Percentiles rank a stretch among this genome's conserved stretches.
Conservation (phyloP, 2,329 filamentous ascomycete species). For the Fusarium begoniae region DNA sequence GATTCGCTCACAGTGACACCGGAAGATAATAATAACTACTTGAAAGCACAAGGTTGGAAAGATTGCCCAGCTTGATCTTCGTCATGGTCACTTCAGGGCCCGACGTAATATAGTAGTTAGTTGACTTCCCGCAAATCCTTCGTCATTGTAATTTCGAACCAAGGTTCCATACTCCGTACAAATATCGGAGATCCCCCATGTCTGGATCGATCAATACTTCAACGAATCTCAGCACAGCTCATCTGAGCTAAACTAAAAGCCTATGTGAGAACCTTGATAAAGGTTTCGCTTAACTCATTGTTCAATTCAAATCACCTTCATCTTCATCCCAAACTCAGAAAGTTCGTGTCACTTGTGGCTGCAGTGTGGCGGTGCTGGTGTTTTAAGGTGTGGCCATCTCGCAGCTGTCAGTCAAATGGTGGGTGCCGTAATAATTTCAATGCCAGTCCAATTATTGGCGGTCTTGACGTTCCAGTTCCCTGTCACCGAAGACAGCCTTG, state of each 20-base stretch:
- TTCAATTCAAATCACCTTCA: neutral
- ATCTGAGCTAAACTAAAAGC: neutral
- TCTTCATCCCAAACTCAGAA: neutral
- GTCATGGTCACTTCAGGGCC: neutral
- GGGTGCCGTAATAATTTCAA: slow-evolving; percentile 26
- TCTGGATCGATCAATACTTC: slow-evolving; percentile 3
- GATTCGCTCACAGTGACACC: neutral
- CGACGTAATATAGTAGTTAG: neutral
- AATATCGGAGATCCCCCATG: slow-evolving; percentile 18
- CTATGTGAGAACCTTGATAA: neutral
- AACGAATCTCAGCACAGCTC: neutral
- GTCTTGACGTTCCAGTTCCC: neutral
- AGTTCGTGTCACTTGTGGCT: slow-evolving; percentile 10
- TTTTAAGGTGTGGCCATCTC: slow-evolving; percentile 26
- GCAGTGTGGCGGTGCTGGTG: slow-evolving; percentile 17
- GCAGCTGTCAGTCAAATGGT: slow-evolving; percentile 27
- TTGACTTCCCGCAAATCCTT: neutral
- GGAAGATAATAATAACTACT: neutral
- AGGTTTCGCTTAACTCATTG: slow-evolving; percentile 19
- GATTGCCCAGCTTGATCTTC: neutral
- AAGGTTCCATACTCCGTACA: neutral
- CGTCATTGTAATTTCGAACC: slow-evolving; percentile 12
- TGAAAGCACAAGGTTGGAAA: neutral
- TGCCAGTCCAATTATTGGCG: slow-evolving; percentile 24
- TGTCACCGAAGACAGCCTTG: slow-evolving; percentile 12